These are phyloP conservation scores for Auricularia cornea DNA, from an alignment of 768 basidiomycete genomes.

Conservation along the genomic window DNA sequence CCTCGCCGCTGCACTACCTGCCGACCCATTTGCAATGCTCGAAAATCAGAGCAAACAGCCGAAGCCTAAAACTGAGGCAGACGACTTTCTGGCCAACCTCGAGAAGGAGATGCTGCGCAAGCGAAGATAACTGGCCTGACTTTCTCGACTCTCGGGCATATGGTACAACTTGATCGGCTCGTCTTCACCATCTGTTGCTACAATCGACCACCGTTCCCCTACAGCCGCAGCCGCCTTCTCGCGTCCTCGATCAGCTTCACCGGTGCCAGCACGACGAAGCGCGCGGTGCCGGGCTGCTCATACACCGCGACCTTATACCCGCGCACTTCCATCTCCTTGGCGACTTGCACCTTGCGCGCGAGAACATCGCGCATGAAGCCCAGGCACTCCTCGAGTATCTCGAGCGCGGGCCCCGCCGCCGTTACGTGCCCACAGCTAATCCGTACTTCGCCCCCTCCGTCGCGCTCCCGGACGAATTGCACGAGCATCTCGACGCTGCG, in stretches of 20 bases:
- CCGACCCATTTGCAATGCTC: conserved; percentile 45
- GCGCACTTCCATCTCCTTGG: conserved; percentile 22
- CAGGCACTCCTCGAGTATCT: conserved; percentile 34
- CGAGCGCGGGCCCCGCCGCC: conserved; percentile 35
- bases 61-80: conserved; percentile 30
- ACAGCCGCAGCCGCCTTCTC: not conserved
- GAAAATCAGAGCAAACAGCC: conserved; percentile 22
- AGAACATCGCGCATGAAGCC: conserved; percentile 43
- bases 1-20: conserved; percentile 3
- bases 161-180: not conserved
- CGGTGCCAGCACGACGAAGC: not conserved
- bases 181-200: not conserved
- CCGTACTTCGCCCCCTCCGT: conserved; percentile 11
- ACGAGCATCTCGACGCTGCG: conserved; percentile 35
- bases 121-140: not conserved
- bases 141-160: not conserved
- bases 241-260: not conserved
- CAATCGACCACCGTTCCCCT: not conserved
- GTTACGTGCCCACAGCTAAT: conserved; percentile 48
- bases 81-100: conserved; percentile 57
- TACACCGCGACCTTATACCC: conserved; percentile 38
- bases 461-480: conserved; percentile 28
- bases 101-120: conserved; percentile 47
- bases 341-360: conserved; percentile 30
- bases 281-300: conserved; percentile 28